phyloP scores from a whole-genome alignment of 2,329 filamentous ascomycete genomes.

The Metarhizium anisopliae region DNA sequence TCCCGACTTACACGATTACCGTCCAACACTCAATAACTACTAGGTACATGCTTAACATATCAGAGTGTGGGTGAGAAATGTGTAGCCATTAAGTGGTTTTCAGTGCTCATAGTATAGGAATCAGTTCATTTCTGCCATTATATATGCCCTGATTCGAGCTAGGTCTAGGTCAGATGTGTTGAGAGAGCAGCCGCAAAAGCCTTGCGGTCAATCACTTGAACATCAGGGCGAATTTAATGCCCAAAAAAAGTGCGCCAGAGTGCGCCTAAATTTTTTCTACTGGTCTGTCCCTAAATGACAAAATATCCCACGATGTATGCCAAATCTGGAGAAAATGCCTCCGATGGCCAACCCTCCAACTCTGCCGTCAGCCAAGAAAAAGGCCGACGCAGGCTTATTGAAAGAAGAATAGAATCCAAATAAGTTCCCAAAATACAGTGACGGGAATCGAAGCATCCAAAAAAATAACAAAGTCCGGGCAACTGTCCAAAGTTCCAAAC shows the following conservation, averaged over 20 bases:
- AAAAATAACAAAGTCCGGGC: background rate
- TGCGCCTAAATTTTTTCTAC: background rate
- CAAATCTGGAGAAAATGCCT: background rate
- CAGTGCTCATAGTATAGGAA: no score
- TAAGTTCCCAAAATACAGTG: background rate
- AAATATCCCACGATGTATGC: background rate
- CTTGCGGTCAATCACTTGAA: no score
- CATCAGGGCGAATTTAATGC: no score
- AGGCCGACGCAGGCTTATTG: background rate
- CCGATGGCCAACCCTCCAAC: background rate
- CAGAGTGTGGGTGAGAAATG: no score
- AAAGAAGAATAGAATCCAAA: background rate
- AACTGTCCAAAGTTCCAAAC: background rate
- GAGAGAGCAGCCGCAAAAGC: no score
- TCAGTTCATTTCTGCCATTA: no score
- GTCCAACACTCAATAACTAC: no score
- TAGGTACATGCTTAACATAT: no score
- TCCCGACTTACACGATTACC: constrained; percentile 7
- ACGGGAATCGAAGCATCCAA: background rate
- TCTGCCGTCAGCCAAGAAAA: background rate
- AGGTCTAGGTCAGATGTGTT: no score
- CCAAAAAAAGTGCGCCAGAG: background rate
- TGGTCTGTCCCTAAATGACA: background rate
- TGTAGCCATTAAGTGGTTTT: no score
- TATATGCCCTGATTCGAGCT: no score